Conservation (phyloP, 2,329 filamentous ascomycete species). For the Verticillium albo-atrum region DNA sequence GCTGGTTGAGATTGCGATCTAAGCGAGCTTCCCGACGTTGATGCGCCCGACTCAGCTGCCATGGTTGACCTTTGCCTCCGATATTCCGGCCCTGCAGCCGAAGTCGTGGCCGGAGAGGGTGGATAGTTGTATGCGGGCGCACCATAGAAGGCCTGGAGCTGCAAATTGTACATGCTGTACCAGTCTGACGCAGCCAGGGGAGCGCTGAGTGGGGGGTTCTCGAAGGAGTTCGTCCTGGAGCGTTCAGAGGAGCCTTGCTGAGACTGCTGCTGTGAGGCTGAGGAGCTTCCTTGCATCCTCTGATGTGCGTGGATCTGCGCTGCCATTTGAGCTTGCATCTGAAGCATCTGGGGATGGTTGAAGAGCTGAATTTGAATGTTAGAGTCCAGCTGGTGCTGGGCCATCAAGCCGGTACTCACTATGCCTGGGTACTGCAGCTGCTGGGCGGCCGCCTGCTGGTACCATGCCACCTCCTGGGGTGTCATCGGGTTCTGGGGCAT, state of each 20-base stretch:
- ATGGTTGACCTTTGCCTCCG: slow-evolving; percentile 51
- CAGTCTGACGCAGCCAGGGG: slow-evolving; percentile 50
- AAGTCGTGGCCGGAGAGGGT: slow-evolving; percentile 46
- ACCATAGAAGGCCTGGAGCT: slow-evolving; percentile 39
- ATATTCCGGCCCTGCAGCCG: slow-evolving; percentile 42
- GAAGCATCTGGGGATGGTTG: slow-evolving; percentile 13
- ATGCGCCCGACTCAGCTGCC: slow-evolving; percentile 41
- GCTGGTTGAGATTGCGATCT: slow-evolving; percentile 66
- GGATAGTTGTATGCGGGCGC: slow-evolving; percentile 50
- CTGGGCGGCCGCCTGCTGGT: slow-evolving; percentile 24
- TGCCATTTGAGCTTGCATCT: slow-evolving; percentile 13
- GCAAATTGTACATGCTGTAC: slow-evolving; percentile 44
- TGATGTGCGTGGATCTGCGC: slow-evolving; percentile 10
- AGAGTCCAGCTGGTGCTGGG: slow-evolving; percentile 9
- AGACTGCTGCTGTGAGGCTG: slow-evolving; percentile 26
- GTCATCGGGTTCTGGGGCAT: slow-evolving; percentile 36
- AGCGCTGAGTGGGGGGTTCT: slow-evolving; percentile 52
- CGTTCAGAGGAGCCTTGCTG: slow-evolving; percentile 42
- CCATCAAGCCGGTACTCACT: slow-evolving; percentile 11
- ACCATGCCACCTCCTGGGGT: slow-evolving; percentile 45
- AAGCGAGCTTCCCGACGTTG: slow-evolving; percentile 48
- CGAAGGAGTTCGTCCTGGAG: slow-evolving; percentile 59
- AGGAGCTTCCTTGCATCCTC: slow-evolving; percentile 8
- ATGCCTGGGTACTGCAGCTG: slow-evolving; percentile 28
- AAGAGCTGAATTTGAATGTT: slow-evolving; percentile 10